Conservation (phyloP, 441 rosid genomes). For the Erodium moschatum region DNA sequence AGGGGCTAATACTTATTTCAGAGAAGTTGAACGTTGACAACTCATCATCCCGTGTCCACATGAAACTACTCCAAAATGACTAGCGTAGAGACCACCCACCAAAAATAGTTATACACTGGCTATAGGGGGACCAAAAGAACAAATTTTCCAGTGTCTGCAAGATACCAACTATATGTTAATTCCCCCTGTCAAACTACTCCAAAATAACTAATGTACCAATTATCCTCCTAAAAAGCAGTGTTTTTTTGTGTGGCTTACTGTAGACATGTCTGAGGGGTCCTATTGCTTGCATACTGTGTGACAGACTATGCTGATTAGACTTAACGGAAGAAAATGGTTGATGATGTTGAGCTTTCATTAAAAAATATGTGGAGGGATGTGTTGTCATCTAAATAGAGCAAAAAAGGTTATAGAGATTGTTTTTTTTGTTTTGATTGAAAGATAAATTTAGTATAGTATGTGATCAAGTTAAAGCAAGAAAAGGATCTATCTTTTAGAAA, state of each 20-base stretch:
- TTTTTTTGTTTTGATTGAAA: background rate
- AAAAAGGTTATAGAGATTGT: background rate
- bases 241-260: background rate
- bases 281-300: background rate
- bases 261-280: background rate
- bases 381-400: background rate
- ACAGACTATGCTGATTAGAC: background rate
- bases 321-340: background rate
- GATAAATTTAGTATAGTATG: background rate
- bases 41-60: too few species aligned
- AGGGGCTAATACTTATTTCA: too few species aligned
- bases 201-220: background rate
- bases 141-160: too few species aligned
- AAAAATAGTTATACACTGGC: too few species aligned
- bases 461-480: background rate
- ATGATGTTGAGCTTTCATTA: background rate
- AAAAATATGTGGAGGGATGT: background rate
- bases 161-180: background rate
- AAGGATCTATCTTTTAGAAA: background rate
- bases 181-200: slow-evolving; percentile 1
- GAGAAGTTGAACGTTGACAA: too few species aligned
- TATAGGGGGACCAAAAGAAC: too few species aligned
- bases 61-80: too few species aligned
- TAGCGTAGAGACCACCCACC: too few species aligned
- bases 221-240: background rate